Base-by-base conservation (phyloP, 2,329 filamentous ascomycete genomes). In the Aspergillus thermomutatus region DNA sequence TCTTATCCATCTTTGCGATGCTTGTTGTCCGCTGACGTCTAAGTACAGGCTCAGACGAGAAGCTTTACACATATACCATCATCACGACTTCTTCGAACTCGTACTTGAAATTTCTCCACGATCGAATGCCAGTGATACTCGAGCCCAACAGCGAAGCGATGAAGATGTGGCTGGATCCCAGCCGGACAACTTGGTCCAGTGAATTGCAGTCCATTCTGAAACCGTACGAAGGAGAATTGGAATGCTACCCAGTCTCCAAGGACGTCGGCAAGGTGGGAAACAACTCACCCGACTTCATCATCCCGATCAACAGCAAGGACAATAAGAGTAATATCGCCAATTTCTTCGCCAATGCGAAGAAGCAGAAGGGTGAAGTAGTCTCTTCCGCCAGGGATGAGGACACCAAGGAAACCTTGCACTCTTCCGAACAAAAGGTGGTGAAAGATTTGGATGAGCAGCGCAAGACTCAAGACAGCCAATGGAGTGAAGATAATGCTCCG, bases 241-340 rank as follows among this genome's bases (percentile, higher is more conserved):
- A 95, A 54, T 87, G 90, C 53, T 97, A 96, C 69, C 87, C 89
- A 0, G 94, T 99, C 2, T 86, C 82, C 65, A 90, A 91, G 70
- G 92, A 94, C 3, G 93, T 97, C 0, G 92, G 92, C 0, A 97
- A 96, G 75, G 92, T 96, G 0, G 92, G 93, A 5, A 96, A 96
- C 65, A 90, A 96, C 72, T 95, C 90, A 21, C 86, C 91, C 0
- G 83, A 82, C 0, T 96, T 97, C 68, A 82, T 97, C 47, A 79
- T 96, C 1, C 93, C 93, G 0, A 77, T 97, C 34, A 83, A 90
- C 66, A 95, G 90, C 74, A 87, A 85, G 62, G 89, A 92, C 67
- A 97, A 97, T 73, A 97, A 95, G 77, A 86, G 83, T 50, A 97
- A 94, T 63, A 97, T 97, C 72, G 90, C 89, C 48, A 96, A 96